Percentiles rank a stretch among this genome's conserved stretches.
These are phyloP conservation scores for Basidioascus undulatus DNA, from an alignment of 768 basidiomycete species.

Conservation along the genomic window DNA sequence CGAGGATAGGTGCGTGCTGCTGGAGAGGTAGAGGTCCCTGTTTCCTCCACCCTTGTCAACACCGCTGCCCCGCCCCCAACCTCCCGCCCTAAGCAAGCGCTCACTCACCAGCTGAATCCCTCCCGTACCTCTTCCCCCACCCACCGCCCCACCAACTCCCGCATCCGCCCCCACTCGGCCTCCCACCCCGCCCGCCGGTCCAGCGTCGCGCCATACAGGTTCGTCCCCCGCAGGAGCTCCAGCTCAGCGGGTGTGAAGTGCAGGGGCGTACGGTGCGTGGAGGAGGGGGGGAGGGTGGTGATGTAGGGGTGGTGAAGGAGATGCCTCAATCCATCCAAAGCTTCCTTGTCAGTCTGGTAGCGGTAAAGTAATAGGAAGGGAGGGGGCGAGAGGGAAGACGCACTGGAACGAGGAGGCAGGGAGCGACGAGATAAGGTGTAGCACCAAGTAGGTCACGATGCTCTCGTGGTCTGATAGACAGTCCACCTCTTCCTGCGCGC, in stretches of 20 bases:
- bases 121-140: slow-evolving; percentile 23
- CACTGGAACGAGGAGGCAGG: background rate
- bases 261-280: slow-evolving; percentile 41
- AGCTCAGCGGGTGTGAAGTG: slow-evolving; percentile 43
- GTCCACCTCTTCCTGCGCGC: slow-evolving; percentile 4
- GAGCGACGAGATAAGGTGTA: slow-evolving; percentile 13
- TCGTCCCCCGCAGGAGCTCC: slow-evolving; percentile 46
- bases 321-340: no score
- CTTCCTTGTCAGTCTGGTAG: no score
- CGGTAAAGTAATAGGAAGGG: no score
- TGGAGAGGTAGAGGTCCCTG: slow-evolving; percentile 10
- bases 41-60: no score
- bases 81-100: background rate
- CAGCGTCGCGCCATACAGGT: slow-evolving; percentile 48
- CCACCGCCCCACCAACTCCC: slow-evolving; percentile 18
- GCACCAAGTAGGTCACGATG: slow-evolving; percentile 14
- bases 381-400: background rate
- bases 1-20: slow-evolving; percentile 47
- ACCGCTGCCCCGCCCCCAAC: background rate
- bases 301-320: slow-evolving; percentile 32
- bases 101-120: slow-evolving; percentile 40
- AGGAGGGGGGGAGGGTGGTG: slow-evolving; percentile 32
- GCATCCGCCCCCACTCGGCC: slow-evolving; percentile 37
- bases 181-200: slow-evolving; percentile 41
- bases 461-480: slow-evolving; percentile 15